These are phyloP conservation scores for Dactylellina cionopaga DNA, from an alignment of 2,329 filamentous ascomycete genomes.

Conservation along the genomic window DNA sequence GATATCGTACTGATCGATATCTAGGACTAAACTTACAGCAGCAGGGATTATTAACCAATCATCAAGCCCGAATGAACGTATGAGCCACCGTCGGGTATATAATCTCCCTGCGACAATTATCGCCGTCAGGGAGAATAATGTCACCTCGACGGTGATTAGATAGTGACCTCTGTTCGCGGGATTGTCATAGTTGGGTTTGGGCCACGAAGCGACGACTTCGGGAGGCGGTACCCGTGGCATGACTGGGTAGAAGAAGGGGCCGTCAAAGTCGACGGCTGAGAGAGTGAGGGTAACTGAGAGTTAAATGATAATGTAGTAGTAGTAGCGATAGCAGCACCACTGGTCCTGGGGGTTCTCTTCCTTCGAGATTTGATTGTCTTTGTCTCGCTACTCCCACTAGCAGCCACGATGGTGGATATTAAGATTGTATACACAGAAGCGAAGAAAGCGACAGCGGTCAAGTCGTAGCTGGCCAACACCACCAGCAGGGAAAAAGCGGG, in stretches of 20 bases:
- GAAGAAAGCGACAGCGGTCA: constrained; percentile 50
- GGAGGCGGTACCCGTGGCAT: constrained; percentile 59
- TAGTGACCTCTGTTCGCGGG: constrained; percentile 63
- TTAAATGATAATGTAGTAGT: background rate
- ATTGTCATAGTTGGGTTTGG: constrained; percentile 64
- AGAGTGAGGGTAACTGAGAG: background rate
- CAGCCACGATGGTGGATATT: constrained; percentile 46
- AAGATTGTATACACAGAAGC: constrained; percentile 52
- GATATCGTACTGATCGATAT: background rate
- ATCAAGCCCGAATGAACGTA: constrained; percentile 43
- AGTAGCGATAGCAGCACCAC: constrained; percentile 17
- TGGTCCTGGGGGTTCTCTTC: constrained; percentile 9
- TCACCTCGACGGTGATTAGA: constrained; percentile 62
- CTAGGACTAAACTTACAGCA: constrained; percentile 23
- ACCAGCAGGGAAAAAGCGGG: constrained; percentile 51
- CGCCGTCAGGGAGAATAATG: constrained; percentile 61
- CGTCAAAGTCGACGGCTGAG: background rate
- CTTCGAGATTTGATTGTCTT: constrained; percentile 10
- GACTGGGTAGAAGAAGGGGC: constrained; percentile 2
- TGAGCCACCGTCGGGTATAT: constrained; percentile 56
- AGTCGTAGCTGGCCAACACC: constrained; percentile 47
- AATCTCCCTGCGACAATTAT: constrained; percentile 63
- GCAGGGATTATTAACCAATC: constrained; percentile 51
- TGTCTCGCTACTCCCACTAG: constrained; percentile 29
- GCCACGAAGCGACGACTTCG: constrained; percentile 63